phyloP scores from a whole-genome alignment of 768 basidiomycete species.

The Chalciporus sphaerocephalus region DNA sequence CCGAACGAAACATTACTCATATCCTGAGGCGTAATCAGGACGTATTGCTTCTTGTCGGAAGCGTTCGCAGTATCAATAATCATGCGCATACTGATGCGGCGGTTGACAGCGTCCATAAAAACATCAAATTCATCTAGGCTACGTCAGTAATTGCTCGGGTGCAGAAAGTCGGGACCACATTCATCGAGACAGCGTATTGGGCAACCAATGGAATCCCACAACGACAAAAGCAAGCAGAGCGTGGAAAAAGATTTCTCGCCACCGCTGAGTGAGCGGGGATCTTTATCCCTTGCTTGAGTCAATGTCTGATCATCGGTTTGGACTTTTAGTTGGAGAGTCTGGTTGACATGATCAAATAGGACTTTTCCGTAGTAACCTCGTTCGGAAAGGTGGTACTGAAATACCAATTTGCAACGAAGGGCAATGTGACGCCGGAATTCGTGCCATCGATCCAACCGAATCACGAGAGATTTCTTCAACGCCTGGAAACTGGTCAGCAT shows the following conservation, averaged over 20 bases:
- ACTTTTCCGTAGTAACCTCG: constrained; percentile 91
- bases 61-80: constrained; percentile 90
- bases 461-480: constrained; percentile 58
- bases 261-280: constrained; percentile 82
- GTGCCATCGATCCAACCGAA: constrained; percentile 74
- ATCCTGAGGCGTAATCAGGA: constrained; percentile 94
- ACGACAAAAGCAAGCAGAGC: constrained; percentile 85
- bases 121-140: constrained; percentile 90
- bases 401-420: constrained; percentile 79
- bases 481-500: constrained; percentile 41
- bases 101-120: constrained; percentile 93
- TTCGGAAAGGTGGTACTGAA: constrained; percentile 74
- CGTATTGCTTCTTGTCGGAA: constrained; percentile 86
- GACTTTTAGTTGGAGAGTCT: constrained; percentile 67
- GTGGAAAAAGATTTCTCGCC: constrained; percentile 98
- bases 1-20: constrained; percentile 72
- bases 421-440: constrained; percentile 87
- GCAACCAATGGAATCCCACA: constrained; percentile 95
- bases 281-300: constrained; percentile 70
- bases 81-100: constrained; percentile 92
- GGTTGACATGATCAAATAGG: constrained; percentile 70
- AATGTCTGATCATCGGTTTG: constrained; percentile 77
- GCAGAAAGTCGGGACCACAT: constrained; percentile 13
- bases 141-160: constrained; percentile 10
- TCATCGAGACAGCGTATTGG: constrained; percentile 87